A percentile compares a stretch with the other conserved stretches of the same genome.
phyloP scores from a whole-genome alignment of 495 filamentous ascomycete genomes.

The Filosporella fistucella region DNA sequence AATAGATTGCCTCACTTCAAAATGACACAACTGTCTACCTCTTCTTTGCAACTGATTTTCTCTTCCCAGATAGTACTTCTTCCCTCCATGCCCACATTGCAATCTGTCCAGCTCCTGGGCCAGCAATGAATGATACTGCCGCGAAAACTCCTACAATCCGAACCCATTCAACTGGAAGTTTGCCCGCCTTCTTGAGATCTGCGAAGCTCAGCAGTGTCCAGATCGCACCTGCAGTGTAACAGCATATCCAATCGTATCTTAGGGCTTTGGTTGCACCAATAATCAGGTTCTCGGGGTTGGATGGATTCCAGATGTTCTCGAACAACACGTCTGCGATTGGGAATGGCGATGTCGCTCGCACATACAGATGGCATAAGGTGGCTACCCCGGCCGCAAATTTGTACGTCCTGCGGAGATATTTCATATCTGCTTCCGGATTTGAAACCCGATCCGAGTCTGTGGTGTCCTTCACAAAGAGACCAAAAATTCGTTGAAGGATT shows the following conservation, averaged over 20 bases:
- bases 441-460: not conserved
- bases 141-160: constrained; percentile 15
- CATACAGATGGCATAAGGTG: constrained; percentile 16
- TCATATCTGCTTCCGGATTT: constrained; percentile 15
- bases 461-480: constrained; percentile 6
- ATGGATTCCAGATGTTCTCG: constrained; percentile 9
- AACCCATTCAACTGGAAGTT: constrained; percentile 9
- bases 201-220: constrained; percentile 16
- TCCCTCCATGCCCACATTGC: constrained; percentile 33
- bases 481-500: constrained; percentile 20
- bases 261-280: constrained; percentile 8
- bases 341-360: constrained; percentile 7
- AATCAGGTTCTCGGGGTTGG: not conserved
- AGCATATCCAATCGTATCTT: constrained; percentile 17
- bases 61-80: constrained; percentile 16
- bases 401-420: constrained; percentile 20
- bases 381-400: constrained; percentile 9
- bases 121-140: constrained; percentile 15
- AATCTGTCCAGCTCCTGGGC: constrained; percentile 27
- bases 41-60: constrained; percentile 3
- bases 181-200: constrained; percentile 19
- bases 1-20: no score
- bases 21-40: no score
- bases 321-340: constrained; percentile 18
- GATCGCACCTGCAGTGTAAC: constrained; percentile 15